These are phyloP conservation scores for Fusarium mundagurra DNA, from an alignment of 2,329 filamentous ascomycete genomes.

Conservation along the genomic window DNA sequence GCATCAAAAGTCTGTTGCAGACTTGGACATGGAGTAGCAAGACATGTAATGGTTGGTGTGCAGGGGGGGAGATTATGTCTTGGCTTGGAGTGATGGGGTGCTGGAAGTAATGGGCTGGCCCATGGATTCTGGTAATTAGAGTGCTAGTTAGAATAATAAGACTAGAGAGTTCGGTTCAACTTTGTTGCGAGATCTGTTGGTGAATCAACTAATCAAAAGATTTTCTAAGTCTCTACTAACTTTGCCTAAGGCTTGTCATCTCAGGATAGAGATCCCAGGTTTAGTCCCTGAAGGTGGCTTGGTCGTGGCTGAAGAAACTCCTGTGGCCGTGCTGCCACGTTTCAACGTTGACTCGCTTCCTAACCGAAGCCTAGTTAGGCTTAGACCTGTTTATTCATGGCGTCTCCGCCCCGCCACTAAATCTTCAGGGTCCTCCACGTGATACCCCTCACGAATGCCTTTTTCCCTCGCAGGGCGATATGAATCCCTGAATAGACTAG, in stretches of 20 bases:
- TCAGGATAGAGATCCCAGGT: too few species aligned
- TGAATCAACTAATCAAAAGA: accelerated
- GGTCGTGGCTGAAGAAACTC: accelerated
- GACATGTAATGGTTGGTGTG: background rate
- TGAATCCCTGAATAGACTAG: background rate
- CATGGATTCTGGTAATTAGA: background rate
- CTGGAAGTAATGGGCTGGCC: background rate
- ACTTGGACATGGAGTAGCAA: accelerated
- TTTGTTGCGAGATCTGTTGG: accelerated
- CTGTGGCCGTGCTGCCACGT: background rate
- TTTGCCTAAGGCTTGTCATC: too few species aligned
- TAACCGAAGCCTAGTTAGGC: background rate
- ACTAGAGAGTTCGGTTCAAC: background rate
- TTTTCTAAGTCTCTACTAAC: background rate
- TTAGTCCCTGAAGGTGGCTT: background rate
- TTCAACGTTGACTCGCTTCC: background rate
- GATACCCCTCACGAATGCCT: constrained; percentile 1
- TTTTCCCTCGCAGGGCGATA: accelerated
- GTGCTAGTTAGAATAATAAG: background rate
- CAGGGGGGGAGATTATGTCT: background rate
- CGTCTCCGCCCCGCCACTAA: background rate
- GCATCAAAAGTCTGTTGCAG: background rate
- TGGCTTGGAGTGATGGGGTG: background rate
- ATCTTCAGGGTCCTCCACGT: constrained; percentile 14
- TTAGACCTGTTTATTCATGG: background rate